phyloP scores from a whole-genome alignment of 1,139 yeast species.

The Suhomyces coccinellae region DNA sequence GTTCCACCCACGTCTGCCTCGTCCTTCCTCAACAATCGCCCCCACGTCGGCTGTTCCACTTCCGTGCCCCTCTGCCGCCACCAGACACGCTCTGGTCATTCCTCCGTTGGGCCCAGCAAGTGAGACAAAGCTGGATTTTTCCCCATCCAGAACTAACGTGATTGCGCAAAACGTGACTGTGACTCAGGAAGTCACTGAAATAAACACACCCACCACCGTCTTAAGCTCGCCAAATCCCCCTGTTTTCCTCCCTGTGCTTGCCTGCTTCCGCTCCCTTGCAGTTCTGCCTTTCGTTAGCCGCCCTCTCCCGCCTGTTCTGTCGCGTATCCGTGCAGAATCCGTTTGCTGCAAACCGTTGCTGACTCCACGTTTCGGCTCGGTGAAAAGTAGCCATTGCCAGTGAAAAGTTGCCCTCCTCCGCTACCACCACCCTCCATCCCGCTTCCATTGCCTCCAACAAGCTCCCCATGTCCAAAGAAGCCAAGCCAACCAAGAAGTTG shows the following conservation, averaged over 20 bases:
- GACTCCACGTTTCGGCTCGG: neutral
- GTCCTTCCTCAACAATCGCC: neutral
- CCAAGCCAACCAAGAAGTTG: constrained; percentile 23
- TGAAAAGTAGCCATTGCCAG: neutral
- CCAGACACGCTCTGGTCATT: constrained; percentile 1
- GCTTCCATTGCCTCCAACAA: neutral
- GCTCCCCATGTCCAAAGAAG: constrained; percentile 5
- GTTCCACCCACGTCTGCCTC: neutral
- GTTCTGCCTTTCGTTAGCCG: neutral
- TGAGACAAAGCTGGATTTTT: constrained; percentile 6
- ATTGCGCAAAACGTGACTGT: constrained; percentile 11
- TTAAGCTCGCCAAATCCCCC: neutral
- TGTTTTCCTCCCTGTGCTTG: neutral
- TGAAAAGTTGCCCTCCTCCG: neutral
- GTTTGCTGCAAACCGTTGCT: neutral
- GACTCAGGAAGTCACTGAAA: constrained; percentile 11
- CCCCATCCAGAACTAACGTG: constrained; percentile 7
- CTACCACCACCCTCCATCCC: neutral
- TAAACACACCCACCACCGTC: constrained; percentile 3
- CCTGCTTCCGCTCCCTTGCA: neutral
- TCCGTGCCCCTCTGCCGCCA: neutral
- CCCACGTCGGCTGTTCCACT: neutral
- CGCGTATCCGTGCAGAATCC: neutral
- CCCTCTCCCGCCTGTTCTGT: neutral
- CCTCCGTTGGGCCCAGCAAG: constrained; percentile 6